A percentile compares a stretch with the other conserved stretches of the same genome.
Evolutionary conservation across 2,329 filamentous ascomycete species (phyloP).

Genomic region (Zalaria obscura): DNA sequence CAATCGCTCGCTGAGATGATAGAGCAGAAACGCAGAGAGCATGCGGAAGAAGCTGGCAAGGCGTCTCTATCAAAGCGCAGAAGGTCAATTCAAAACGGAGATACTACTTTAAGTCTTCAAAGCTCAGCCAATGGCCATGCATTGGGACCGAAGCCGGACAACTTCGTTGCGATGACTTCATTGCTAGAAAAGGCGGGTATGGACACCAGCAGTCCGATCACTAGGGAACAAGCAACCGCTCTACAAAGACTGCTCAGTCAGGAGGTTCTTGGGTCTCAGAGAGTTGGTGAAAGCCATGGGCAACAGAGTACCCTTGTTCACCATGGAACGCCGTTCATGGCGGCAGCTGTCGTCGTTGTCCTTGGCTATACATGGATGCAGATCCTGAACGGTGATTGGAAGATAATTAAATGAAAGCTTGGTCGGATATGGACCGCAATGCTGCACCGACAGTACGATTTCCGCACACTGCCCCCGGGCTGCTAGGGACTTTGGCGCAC

Average conservation of each 20-base stretch:
- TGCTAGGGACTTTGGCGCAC: no score
- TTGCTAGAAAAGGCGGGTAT: constrained; percentile 1
- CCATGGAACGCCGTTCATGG: not conserved
- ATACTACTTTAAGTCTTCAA: not conserved
- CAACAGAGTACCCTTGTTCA: not conserved
- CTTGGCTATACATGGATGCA: not conserved
- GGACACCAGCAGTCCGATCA: constrained; percentile 1
- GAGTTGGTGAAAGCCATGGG: not conserved
- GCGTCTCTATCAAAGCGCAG: not conserved
- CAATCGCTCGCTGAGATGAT: constrained; percentile 81
- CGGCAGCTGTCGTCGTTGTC: not conserved
- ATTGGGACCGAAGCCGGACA: not conserved
- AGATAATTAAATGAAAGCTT: not conserved
- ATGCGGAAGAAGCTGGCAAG: not conserved
- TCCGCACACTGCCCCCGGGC: no score
- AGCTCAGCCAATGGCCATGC: not conserved
- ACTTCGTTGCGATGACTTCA: not conserved
- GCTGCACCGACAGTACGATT: no score
- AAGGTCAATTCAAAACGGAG: not conserved
- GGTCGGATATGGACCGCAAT: no score
- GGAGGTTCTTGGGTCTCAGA: not conserved
- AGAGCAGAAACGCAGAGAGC: constrained; percentile 48
- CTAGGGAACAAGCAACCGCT: constrained; percentile 3
- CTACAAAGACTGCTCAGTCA: constrained; percentile 1
- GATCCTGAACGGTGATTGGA: not conserved